Base-by-base conservation (phyloP, 2,329 filamentous ascomycete species). In the Hymenoscyphus salicellus region DNA sequence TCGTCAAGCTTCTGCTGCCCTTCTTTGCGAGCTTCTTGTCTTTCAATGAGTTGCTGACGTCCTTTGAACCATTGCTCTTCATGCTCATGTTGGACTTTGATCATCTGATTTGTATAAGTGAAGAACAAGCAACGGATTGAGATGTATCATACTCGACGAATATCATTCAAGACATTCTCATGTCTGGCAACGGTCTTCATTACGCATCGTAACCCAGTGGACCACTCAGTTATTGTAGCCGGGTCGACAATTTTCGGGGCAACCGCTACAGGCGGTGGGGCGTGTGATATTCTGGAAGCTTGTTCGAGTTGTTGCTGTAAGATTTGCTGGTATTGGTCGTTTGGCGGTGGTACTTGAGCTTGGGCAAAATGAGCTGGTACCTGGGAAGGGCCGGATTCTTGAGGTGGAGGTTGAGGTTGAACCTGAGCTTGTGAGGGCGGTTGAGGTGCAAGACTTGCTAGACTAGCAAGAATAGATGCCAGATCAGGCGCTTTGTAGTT, bases 31-130 rank as follows among this genome's bases (percentile, higher is more conserved):
- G 78, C 76, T n/a, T 72, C 75, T 64, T 86, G 84, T 64, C 82
- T 83, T 36, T 79, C 75, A 5, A 85, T 71, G 28, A 88, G 73
- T 6, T 79, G 81, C 63, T 82, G 74, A 2, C 85, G 80, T 1
- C 80, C 81, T 30, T 78, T 74, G 77, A 82, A 86, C 83, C 88
- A 90, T 68, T 85, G 81, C 68, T 80, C 80, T 69, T 90, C 86
- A 70, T 89, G 83, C 49, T 82, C 80, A 70, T 86, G 82, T 73
- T 90, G 87, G 52, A 85, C 82, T 62, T 81, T 80, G 65, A 90
- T 89, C 75, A 90, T 79, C 77, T 86, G 23, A 46, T 23, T 58
- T 26, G 10, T 55, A 36, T 49, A 58, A 41, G 23, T 55, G 64
- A 71, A 62, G 36, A 46, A 58, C 26, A 55, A n/a, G 17, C 17